These are phyloP conservation scores for Chimonanthus salicifolius DNA, from an alignment of 164 flowering plant genomes.

Conservation along the genomic window DNA sequence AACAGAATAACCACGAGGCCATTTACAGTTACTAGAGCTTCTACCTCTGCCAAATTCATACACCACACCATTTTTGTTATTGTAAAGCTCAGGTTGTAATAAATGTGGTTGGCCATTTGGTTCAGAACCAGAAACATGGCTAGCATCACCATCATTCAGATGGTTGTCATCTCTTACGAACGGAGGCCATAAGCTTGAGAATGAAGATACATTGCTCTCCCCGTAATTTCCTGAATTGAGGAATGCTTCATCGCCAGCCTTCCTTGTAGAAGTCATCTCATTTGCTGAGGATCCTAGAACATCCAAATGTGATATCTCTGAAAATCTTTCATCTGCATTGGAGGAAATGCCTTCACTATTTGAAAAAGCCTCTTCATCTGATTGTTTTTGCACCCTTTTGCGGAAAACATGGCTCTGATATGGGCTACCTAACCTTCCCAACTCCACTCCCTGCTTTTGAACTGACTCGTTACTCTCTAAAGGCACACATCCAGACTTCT, in stretches of 20 bases:
- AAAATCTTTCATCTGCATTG: conserved; percentile 11
- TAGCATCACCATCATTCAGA: conserved; percentile 14
- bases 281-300: conserved; percentile 12
- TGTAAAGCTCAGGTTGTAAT: conserved; percentile 15
- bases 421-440: neutral
- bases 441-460: neutral
- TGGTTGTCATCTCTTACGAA: conserved; percentile 4
- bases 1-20: conserved; percentile 17
- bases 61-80: conserved; percentile 16
- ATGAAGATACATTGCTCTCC: no score
- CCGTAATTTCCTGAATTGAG: no score
- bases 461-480: conserved; percentile 1
- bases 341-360: conserved; percentile 7
- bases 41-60: conserved; percentile 20
- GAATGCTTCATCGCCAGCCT: conserved; percentile 15
- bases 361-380: conserved; percentile 16
- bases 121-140: conserved; percentile 10
- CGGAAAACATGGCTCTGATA: conserved; percentile 21
- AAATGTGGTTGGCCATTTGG: neutral
- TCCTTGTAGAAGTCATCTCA: conserved; percentile 21
- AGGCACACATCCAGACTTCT: no score
- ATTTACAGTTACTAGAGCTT: conserved; percentile 33
- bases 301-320: conserved; percentile 10
- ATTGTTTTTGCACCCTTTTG: conserved; percentile 15
- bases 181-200: conserved; percentile 20